phyloP scores from a whole-genome alignment of 176 grass and related monocot genomes.

The Sorghum bicolor region DNA sequence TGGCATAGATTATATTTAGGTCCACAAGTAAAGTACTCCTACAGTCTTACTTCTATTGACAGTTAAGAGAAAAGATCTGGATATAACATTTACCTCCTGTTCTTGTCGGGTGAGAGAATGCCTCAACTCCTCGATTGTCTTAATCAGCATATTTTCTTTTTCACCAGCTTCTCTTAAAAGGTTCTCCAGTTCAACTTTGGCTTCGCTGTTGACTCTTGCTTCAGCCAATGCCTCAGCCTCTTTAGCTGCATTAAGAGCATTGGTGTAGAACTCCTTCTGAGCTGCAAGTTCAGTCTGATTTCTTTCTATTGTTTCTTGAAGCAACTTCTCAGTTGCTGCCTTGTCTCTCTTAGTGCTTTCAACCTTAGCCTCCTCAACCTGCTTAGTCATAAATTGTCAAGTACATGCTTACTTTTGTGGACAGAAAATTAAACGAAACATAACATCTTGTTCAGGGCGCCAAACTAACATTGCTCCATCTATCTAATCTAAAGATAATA shows the following conservation, averaged over 20 bases:
- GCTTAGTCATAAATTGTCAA: constrained; percentile 36
- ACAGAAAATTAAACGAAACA: not conserved
- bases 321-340: constrained; percentile 80
- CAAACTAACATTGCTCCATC: constrained; percentile 7
- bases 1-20: not conserved
- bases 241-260: constrained; percentile 96
- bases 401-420: constrained; percentile 8
- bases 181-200: constrained; percentile 87
- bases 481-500: constrained; percentile 5
- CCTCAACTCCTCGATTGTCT: constrained; percentile 94
- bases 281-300: constrained; percentile 91
- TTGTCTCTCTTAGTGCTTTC: constrained; percentile 98
- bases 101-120: constrained; percentile 93
- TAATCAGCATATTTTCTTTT: constrained; percentile 88
- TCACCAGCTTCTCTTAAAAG: constrained; percentile 81
- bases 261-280: constrained; percentile 98
- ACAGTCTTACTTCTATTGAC: not conserved
- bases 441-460: not conserved
- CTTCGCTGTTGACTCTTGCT: constrained; percentile 89
- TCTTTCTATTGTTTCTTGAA: constrained; percentile 99
- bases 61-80: not conserved
- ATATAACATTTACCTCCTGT: constrained; percentile 71
- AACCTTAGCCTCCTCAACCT: constrained; percentile 98
- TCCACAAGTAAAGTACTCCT: constrained; percentile 1
- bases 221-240: constrained; percentile 94